A percentile compares a stretch with the other conserved stretches of the same genome.
Evolutionary conservation across 2,329 filamentous ascomycete species (phyloP).

Genomic region (Myriangium duriaei): DNA sequence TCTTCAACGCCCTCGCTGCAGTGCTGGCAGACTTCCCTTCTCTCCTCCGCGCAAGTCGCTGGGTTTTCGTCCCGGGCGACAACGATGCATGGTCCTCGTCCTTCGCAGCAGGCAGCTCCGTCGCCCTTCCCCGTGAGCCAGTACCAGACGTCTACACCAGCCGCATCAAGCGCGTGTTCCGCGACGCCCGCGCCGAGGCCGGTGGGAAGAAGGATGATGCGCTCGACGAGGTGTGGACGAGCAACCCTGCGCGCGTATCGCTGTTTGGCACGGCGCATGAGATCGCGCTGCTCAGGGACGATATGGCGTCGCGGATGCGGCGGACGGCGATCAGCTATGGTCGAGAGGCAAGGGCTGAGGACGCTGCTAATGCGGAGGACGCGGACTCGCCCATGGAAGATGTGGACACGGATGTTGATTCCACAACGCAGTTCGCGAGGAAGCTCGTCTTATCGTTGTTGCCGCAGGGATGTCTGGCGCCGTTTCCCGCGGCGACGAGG

Average conservation of each 20-base stretch:
- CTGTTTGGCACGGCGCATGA: conserved; percentile 85
- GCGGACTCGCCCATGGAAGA: conserved; percentile 9
- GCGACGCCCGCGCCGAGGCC: conserved; percentile 59
- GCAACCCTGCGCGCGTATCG: conserved; percentile 69
- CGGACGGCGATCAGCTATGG: conserved; percentile 64
- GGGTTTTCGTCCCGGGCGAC: conserved; percentile 88
- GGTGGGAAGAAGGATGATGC: conserved; percentile 29
- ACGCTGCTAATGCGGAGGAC: conserved; percentile 18
- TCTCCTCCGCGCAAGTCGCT: conserved; percentile 66
- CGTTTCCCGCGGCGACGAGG: conserved; percentile 66
- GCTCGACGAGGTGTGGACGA: conserved; percentile 65
- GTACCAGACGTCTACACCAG: conserved; percentile 87
- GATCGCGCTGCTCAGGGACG: conserved; percentile 75
- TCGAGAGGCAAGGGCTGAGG: conserved; percentile 28
- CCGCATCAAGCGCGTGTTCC: conserved; percentile 68
- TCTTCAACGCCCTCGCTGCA: conserved; percentile 77
- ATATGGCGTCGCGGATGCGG: conserved; percentile 67
- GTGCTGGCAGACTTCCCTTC: conserved; percentile 72
- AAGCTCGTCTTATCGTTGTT: conserved; percentile 74
- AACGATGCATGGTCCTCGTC: conserved; percentile 95
- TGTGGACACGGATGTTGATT: conserved; percentile 14
- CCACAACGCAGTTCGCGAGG: conserved; percentile 17
- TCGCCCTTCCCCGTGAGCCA: conserved; percentile 54
- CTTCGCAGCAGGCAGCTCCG: conserved; percentile 63
- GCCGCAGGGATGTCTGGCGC: conserved; percentile 78